Evolutionary conservation across 106 monocot species (phyloP), one percentile per base, ranked within the genome.

Genomic region (Cymbidium sinense): DNA sequence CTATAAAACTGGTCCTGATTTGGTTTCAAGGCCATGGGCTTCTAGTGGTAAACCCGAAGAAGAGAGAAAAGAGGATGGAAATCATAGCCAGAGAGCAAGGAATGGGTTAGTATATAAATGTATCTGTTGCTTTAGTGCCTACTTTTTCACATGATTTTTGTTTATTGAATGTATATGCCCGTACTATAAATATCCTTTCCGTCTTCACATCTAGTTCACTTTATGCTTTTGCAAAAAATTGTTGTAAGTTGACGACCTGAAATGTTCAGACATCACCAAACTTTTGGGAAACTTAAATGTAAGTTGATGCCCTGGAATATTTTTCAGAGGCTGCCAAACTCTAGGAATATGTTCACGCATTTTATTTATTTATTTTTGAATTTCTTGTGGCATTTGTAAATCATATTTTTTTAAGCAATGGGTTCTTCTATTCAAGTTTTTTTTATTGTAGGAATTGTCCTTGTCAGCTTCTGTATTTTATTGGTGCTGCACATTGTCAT

Each of bases 21-120:
- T 25, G 28, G 64, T 41, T 54, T 84, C 79, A 28, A 52, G 28
- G n/a, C 50, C 50, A 50, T 84, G 77, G 71, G 55, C 43, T 70
- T 82, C 84, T 8, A 88, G 52, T 55, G 58, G 8, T 73, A 34
- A 80, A 31, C 70, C 80, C 28, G 83, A 85, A 55, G 86, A 85
- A 55, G 84, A 87, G 39, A 77, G 76, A 70, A 88, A 91, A 50
- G 15, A 25, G 25, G 87, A 86, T 15, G 39, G 36, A n/a, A 83
- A 25, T 79, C 79, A 83, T 78, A 70, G 23, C 47, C 78, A 80
- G 77, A 83, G 81, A 76, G 37, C 81, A 72, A 90, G 76, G 65
- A 86, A 76, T 69, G 75, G 87, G 93, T 88, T 37, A 77, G 81
- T 80, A 79, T 20, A 21, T 3, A 27, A 33, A 70, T 71, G 23